Evolutionary conservation across 495 filamentous ascomycete species (phyloP).

Genomic region (Aspergillus nanangensis): DNA sequence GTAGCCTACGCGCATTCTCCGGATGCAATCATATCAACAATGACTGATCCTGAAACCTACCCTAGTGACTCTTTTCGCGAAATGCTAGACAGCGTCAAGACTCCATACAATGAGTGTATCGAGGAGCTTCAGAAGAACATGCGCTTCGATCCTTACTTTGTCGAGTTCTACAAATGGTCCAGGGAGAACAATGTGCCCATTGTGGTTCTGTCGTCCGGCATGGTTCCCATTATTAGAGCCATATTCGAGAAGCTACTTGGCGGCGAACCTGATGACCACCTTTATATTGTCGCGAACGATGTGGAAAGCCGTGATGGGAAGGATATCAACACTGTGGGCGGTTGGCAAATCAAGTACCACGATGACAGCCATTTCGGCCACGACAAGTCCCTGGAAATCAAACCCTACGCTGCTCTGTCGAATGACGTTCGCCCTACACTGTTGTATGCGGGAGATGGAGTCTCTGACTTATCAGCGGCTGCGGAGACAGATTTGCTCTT

Average conservation of each 20-base stretch:
- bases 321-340: constrained; percentile 69
- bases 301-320: constrained; percentile 64
- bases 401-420: constrained; percentile 73
- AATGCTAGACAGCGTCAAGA: constrained; percentile 80
- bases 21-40: background rate
- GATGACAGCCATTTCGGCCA: constrained; percentile 88
- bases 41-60: background rate
- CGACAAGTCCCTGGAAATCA: constrained; percentile 86
- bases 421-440: constrained; percentile 63
- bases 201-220: constrained; percentile 84
- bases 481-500: constrained; percentile 86
- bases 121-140: constrained; percentile 72
- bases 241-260: constrained; percentile 76
- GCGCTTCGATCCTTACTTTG: constrained; percentile 80
- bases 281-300: constrained; percentile 83
- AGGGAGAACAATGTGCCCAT: constrained; percentile 79
- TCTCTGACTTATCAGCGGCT: constrained; percentile 84
- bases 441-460: constrained; percentile 88
- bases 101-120: constrained; percentile 77
- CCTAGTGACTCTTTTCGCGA: constrained; percentile 75
- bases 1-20: constrained; percentile 25
- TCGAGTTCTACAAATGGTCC: constrained; percentile 79
- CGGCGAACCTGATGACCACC: constrained; percentile 54
- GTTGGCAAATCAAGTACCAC: constrained; percentile 84
- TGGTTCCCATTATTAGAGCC: constrained; percentile 86